Evolutionary conservation across 2,329 filamentous ascomycete species (phyloP).

Genomic region (Bipolaris sorokiniana): DNA sequence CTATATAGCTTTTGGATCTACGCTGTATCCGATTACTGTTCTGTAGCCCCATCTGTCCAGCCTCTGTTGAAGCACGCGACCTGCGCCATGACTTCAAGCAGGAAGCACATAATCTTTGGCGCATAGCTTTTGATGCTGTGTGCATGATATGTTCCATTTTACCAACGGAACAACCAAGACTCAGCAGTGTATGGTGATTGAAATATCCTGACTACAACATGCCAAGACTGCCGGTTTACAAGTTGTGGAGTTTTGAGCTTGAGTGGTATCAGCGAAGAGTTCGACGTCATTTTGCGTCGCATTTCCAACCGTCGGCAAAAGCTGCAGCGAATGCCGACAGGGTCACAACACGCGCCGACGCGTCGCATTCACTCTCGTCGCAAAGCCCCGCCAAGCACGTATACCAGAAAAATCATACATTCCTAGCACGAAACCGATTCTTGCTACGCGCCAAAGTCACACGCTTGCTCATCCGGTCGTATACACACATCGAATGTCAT

Average conservation of each 20-base stretch:
- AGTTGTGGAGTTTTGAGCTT: slow-evolving; percentile 12
- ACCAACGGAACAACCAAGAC: background rate
- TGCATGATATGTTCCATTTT: slow-evolving; percentile 26
- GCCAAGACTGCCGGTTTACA: background rate
- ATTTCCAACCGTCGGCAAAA: slow-evolving; percentile 37
- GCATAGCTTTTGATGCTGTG: slow-evolving; percentile 26
- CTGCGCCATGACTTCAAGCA: slow-evolving; percentile 28
- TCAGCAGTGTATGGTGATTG: background rate
- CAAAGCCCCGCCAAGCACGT: slow-evolving; percentile 10
- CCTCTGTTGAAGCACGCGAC: background rate
- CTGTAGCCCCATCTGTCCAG: slow-evolving; percentile 36
- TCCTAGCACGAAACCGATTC: background rate
- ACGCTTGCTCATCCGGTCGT: background rate
- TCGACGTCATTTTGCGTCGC: slow-evolving; percentile 44
- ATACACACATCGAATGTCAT: slow-evolving; percentile 21
- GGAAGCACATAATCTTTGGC: slow-evolving; percentile 33
- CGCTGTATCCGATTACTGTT: slow-evolving; percentile 45
- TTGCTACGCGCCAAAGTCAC: background rate
- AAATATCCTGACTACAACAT: slow-evolving; percentile 8
- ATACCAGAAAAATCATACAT: background rate
- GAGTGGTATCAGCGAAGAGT: slow-evolving; percentile 16
- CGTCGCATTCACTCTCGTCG: slow-evolving; percentile 28
- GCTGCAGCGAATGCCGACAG: slow-evolving; percentile 28
- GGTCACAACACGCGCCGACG: slow-evolving; percentile 37
- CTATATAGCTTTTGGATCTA: slow-evolving; percentile 46